Evolutionary conservation across 768 basidiomycete genomes (phyloP).

Genomic region (Suillus paluster): DNA sequence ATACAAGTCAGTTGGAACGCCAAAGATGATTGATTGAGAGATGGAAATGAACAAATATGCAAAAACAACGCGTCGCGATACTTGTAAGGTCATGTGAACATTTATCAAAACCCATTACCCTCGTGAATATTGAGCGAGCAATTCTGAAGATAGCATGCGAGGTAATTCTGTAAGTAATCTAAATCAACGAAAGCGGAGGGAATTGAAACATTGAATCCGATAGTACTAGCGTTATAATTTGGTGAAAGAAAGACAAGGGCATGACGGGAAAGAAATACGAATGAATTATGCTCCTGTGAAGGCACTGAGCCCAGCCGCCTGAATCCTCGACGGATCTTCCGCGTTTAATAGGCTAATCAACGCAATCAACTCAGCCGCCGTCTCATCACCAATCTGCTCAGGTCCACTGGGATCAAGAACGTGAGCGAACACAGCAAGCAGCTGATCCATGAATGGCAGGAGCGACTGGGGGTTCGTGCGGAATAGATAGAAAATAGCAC

Average conservation of each 20-base stretch:
- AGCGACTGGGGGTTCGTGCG: conserved; percentile 72
- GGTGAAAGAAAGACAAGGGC: conserved; percentile 1
- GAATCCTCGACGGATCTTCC: conserved; percentile 78
- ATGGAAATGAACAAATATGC: conserved; percentile 12
- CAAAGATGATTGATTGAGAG: conserved; percentile 15
- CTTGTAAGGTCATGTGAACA: conserved; percentile 35
- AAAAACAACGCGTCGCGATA: conserved; percentile 24
- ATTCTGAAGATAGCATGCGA: conserved; percentile 17
- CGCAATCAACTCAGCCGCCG: conserved; percentile 73
- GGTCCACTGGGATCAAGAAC: conserved; percentile 77
- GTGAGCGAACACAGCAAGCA: conserved; percentile 79
- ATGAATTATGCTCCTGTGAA: conserved; percentile 47
- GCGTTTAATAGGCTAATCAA: conserved; percentile 73
- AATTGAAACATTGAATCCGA: conserved; percentile 6
- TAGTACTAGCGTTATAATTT: conserved; percentile 4
- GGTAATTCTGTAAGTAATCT: conserved; percentile 21
- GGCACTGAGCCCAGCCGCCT: conserved; percentile 71
- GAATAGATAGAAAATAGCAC: conserved; percentile 88
- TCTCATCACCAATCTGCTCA: conserved; percentile 84
- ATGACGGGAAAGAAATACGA: conserved; percentile 5
- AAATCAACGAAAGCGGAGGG: conserved; percentile 15
- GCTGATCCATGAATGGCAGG: conserved; percentile 73
- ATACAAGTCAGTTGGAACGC: neutral
- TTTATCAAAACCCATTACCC: conserved; percentile 16
- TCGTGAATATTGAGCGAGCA: conserved; percentile 1